These are phyloP conservation scores for Escallonia rubra DNA, from an alignment of 129 eudicot genomes.

Conservation along the genomic window DNA sequence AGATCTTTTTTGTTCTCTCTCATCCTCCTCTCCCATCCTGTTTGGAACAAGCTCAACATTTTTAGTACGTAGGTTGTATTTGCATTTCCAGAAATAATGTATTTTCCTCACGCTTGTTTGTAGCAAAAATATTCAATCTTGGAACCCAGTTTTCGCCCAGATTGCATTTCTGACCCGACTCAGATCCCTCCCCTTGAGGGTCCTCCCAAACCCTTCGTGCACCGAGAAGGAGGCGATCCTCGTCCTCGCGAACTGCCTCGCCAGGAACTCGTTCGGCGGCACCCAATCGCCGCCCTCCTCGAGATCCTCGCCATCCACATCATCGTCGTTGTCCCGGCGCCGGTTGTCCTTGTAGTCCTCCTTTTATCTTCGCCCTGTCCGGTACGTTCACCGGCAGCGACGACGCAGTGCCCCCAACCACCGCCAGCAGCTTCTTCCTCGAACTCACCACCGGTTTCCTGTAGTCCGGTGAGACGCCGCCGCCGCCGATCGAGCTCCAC, in stretches of 20 bases:
- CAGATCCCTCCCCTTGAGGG: constrained; percentile 79
- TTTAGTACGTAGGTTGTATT: too few species aligned
- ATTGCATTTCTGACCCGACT: constrained; percentile 72
- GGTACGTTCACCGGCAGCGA: constrained; percentile 73
- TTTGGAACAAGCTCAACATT: too few species aligned
- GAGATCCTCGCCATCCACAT: constrained; percentile 28
- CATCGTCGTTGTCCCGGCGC: constrained; percentile 34
- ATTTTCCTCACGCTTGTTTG: too few species aligned
- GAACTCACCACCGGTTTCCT: constrained; percentile 32
- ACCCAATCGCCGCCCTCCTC: constrained; percentile 49
- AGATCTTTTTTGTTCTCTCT: too few species aligned
- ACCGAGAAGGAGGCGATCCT: constrained; percentile 70
- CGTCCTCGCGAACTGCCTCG: constrained; percentile 55
- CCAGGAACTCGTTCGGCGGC: constrained; percentile 85
- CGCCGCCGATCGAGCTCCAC: too few species aligned
- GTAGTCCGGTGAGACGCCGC: constrained; percentile 61
- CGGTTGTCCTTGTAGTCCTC: constrained; percentile 50
- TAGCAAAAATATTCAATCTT: too few species aligned
- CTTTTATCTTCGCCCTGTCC: constrained; percentile 70
- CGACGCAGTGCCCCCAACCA: constrained; percentile 29
- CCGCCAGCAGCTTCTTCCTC: constrained; percentile 9
- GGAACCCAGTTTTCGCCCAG: constrained; percentile 71
- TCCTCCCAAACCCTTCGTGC: constrained; percentile 86
- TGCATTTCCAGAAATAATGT: too few species aligned
- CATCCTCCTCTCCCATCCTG: too few species aligned